Percentiles rank a stretch among this genome's conserved stretches.
These are phyloP conservation scores for Rhodotorula sp. DNA, from an alignment of 1,284 basidiomycete species.

Conservation along the genomic window DNA sequence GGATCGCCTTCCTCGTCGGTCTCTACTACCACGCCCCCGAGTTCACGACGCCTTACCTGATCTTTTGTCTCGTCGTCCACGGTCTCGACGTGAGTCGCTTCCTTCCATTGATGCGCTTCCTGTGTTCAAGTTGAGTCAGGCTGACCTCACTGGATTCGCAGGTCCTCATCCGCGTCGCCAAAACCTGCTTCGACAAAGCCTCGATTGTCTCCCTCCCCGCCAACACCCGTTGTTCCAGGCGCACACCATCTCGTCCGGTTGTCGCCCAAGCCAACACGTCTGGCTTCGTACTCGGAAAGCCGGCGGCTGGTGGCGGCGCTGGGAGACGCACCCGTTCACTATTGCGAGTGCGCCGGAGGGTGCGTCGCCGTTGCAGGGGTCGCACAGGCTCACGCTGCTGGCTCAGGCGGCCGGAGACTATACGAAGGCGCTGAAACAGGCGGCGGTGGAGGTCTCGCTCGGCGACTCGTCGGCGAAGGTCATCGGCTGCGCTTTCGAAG, in stretches of 20 bases:
- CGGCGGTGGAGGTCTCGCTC: background rate
- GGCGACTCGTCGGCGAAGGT: background rate
- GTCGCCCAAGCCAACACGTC: constrained; percentile 37
- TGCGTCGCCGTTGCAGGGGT: constrained; percentile 10
- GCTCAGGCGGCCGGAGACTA: constrained; percentile 29
- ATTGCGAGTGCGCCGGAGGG: constrained; percentile 28
- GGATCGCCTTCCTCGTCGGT: constrained; percentile 33
- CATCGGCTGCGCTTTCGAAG: constrained; percentile 14
- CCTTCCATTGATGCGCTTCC: background rate
- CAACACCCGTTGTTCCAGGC: constrained; percentile 22
- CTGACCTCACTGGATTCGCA: background rate
- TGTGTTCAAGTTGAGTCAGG: no score
- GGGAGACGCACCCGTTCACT: constrained; percentile 37
- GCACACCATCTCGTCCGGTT: constrained; percentile 21
- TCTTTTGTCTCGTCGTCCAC: constrained; percentile 19
- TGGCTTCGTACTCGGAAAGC: constrained; percentile 14
- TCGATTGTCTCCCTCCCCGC: constrained; percentile 18
- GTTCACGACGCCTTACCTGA: constrained; percentile 24
- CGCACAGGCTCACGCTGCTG: constrained; percentile 30
- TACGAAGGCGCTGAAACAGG: constrained; percentile 12
- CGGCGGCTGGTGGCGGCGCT: background rate
- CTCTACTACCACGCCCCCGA: constrained; percentile 27
- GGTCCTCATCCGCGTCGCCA: constrained; percentile 17
- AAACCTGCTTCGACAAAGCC: constrained; percentile 22
- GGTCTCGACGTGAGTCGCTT: constrained; percentile 8